phyloP scores from a whole-genome alignment of 2,329 filamentous ascomycete genomes.

The Penicillium thymicola region DNA sequence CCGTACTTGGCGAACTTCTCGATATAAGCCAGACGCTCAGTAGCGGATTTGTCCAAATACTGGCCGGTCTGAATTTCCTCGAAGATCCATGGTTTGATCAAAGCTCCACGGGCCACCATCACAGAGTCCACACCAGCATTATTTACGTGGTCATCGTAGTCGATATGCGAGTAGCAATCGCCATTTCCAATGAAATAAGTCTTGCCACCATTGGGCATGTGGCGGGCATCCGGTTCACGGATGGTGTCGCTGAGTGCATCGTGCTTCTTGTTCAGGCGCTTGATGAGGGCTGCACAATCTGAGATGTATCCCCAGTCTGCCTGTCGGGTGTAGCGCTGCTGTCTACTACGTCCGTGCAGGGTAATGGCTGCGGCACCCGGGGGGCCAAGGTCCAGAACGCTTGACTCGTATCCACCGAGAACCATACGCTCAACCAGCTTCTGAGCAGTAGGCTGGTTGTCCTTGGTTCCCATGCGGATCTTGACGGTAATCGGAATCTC shows the following conservation, averaged over 20 bases:
- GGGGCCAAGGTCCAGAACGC: slow-evolving; percentile 63
- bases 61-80: slow-evolving; percentile 91
- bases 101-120: slow-evolving; percentile 93
- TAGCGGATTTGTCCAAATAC: slow-evolving; percentile 90
- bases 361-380: slow-evolving; percentile 93
- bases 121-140: slow-evolving; percentile 83
- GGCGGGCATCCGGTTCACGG: slow-evolving; percentile 70
- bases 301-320: slow-evolving; percentile 97
- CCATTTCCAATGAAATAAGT: slow-evolving; percentile 95
- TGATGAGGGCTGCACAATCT: slow-evolving; percentile 81
- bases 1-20: slow-evolving; percentile 90
- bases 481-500: slow-evolving; percentile 92
- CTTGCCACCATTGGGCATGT: slow-evolving; percentile 65
- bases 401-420: slow-evolving; percentile 71
- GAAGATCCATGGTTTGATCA: slow-evolving; percentile 98
- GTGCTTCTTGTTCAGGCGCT: slow-evolving; percentile 69
- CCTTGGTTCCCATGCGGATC: slow-evolving; percentile 85
- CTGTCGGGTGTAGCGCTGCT: slow-evolving; percentile 86
- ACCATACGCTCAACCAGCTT: slow-evolving; percentile 80
- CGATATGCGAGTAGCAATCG: slow-evolving; percentile 88
- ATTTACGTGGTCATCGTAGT: slow-evolving; percentile 76
- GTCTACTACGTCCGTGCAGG: slow-evolving; percentile 85
- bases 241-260: slow-evolving; percentile 70
- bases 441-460: slow-evolving; percentile 72
- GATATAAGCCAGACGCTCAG: slow-evolving; percentile 78